Conservation (phyloP, 2,329 filamentous ascomycete species). For the Blastomyces parvus region DNA sequence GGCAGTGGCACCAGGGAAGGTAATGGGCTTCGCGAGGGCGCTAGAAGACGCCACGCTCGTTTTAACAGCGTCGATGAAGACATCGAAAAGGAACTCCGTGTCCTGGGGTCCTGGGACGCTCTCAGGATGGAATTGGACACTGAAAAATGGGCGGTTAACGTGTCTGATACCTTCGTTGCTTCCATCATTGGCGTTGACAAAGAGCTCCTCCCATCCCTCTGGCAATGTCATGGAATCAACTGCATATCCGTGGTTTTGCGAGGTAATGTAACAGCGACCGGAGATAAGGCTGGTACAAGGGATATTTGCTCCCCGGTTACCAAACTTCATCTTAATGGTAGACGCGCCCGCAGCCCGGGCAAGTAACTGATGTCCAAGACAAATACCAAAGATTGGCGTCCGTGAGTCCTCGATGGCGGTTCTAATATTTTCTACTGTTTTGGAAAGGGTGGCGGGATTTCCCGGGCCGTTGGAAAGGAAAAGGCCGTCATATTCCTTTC, state of each 20-base stretch:
- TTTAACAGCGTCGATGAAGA: conserved; percentile 80
- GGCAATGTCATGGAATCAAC: conserved; percentile 72
- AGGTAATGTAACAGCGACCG: conserved; percentile 96
- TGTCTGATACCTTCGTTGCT: conserved; percentile 98
- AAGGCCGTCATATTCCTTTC: conserved; percentile 84
- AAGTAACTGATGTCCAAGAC: conserved; percentile 86
- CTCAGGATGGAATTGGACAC: conserved; percentile 98
- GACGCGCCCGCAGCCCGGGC: conserved; percentile 76
- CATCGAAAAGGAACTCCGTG: conserved; percentile 93
- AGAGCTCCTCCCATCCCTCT: conserved; percentile 80
- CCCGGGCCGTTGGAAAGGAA: conserved; percentile 98
- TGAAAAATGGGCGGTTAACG: conserved; percentile 78
- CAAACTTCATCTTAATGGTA: conserved; percentile 97
- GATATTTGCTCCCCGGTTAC: conserved; percentile 97
- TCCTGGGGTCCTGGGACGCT: conserved; percentile 91
- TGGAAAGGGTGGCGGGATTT: conserved; percentile 76
- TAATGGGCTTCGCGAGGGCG: conserved; percentile 62
- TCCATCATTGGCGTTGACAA: conserved; percentile 95
- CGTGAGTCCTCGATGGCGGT: conserved; percentile 66
- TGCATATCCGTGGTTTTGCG: conserved; percentile 95
- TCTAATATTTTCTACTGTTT: conserved; percentile 70
- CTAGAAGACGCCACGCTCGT: conserved; percentile 58
- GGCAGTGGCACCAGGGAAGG: conserved; percentile 75
- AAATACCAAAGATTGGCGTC: conserved; percentile 91
- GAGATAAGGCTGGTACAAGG: conserved; percentile 93